A percentile compares a stretch with the other conserved stretches of the same genome.
These are phyloP conservation scores for Cinnamomum chago DNA, from an alignment of 164 flowering plant species.

Conservation along the genomic window DNA sequence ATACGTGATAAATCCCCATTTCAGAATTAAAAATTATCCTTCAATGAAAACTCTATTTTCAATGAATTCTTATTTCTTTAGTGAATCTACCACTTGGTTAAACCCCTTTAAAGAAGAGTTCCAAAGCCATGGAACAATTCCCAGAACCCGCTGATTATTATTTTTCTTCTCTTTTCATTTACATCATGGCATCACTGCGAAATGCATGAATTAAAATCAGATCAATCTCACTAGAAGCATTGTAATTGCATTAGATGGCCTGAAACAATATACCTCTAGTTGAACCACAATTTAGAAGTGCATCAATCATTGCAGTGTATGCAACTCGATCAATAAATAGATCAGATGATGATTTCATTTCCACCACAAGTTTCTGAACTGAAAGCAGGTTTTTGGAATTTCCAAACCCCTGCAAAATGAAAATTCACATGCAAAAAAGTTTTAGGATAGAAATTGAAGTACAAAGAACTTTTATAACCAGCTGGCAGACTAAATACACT, in stretches of 20 bases:
- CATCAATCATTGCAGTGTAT: conserved; percentile 61
- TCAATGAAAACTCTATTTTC: no score
- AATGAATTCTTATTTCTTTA: no score
- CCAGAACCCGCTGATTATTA: neutral
- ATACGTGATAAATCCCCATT: no score
- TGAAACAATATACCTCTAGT: conserved; percentile 38
- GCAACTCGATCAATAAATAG: conserved; percentile 56
- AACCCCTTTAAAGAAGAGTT: no score
- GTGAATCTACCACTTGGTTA: no score
- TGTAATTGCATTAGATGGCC: neutral
- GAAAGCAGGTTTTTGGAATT: conserved; percentile 44
- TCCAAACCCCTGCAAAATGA: conserved; percentile 49
- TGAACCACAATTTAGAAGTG: conserved; percentile 54
- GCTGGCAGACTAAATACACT: neutral
- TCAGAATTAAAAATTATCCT: no score
- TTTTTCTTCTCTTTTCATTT: neutral
- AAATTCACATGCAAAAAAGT: neutral
- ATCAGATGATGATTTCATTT: conserved; percentile 43
- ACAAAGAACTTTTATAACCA: neutral
- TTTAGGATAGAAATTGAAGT: neutral
- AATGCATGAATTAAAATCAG: neutral
- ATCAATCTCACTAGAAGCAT: neutral
- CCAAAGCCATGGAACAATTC: neutral
- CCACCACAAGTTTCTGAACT: conserved; percentile 48
- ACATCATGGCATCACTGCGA: neutral